A percentile compares a stretch with the other conserved stretches of the same genome.
Evolutionary conservation across 2,329 filamentous ascomycete species (phyloP).

Genomic region (Aspergillus sp.): DNA sequence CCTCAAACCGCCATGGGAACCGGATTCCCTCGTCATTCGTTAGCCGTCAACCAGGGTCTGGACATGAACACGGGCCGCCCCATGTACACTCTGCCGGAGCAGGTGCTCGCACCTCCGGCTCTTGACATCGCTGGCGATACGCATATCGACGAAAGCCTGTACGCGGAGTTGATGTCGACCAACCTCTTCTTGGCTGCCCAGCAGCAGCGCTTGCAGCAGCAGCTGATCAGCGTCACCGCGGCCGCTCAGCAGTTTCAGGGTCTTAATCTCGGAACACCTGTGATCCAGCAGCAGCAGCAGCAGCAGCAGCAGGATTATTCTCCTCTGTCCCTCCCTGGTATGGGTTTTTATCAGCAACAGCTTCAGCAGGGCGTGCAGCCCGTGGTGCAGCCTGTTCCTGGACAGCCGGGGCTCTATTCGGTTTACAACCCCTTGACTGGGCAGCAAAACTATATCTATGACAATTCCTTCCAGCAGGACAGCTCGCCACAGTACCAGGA

Average conservation of each 20-base stretch:
- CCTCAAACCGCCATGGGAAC: constrained; percentile 63
- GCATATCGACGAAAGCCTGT: constrained; percentile 80
- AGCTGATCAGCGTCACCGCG: constrained; percentile 79
- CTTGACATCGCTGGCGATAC: constrained; percentile 70
- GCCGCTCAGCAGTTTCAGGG: constrained; percentile 81
- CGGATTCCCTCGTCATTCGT: constrained; percentile 52
- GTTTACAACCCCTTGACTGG: constrained; percentile 86
- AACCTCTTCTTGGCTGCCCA: constrained; percentile 92
- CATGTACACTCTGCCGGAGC: constrained; percentile 73
- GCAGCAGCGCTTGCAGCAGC: constrained; percentile 92
- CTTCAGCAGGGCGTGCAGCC: constrained; percentile 67
- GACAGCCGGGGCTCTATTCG: constrained; percentile 74
- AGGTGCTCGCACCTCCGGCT: constrained; percentile 70
- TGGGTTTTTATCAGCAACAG: constrained; percentile 66
- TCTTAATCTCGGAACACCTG: constrained; percentile 63
- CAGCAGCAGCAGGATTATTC: constrained; percentile 55
- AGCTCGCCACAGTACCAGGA: constrained; percentile 36
- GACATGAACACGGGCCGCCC: constrained; percentile 53
- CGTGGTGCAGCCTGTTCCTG: constrained; percentile 62
- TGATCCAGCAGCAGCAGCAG: constrained; percentile 42
- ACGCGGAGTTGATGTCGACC: constrained; percentile 85
- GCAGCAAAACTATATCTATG: constrained; percentile 78
- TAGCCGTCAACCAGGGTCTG: constrained; percentile 32
- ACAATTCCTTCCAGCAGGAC: constrained; percentile 61
- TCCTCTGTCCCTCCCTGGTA: constrained; percentile 54